These are phyloP conservation scores for Citrus mangshanensis DNA, from an alignment of 345 rosid genomes.

Conservation along the genomic window DNA sequence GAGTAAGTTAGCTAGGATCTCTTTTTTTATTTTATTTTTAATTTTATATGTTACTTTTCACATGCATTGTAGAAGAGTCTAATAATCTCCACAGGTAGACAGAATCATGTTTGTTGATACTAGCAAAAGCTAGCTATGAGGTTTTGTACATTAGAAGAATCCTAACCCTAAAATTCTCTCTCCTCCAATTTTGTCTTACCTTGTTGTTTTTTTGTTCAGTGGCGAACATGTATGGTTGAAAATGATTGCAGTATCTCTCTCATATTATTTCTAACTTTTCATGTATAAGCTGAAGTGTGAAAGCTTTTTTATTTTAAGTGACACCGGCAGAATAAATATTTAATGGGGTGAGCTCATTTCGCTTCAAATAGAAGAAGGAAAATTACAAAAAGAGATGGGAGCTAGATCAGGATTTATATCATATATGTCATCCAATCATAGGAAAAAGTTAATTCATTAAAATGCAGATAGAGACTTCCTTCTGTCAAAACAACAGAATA, in stretches of 20 bases:
- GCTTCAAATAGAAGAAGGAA: background rate
- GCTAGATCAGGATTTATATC: background rate
- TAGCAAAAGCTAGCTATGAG: background rate
- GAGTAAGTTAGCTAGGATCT: background rate
- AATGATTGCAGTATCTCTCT: constrained; percentile 19
- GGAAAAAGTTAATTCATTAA: constrained; percentile 1
- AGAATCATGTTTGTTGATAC: constrained; percentile 28
- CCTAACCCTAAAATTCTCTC: constrained; percentile 7
- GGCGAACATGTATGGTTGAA: background rate
- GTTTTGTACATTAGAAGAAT: constrained; percentile 19
- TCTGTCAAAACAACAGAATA: constrained; percentile 15
- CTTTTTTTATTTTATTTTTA: background rate
- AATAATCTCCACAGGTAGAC: constrained; percentile 30
- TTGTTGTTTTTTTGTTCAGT: constrained; percentile 19
- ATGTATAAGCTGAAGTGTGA: background rate
- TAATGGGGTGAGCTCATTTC: background rate
- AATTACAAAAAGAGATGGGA: background rate
- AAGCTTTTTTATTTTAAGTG: background rate
- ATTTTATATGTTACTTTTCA: constrained; percentile 12
- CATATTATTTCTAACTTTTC: constrained; percentile 18
- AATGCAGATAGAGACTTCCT: constrained; percentile 12
- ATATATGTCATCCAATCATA: background rate
- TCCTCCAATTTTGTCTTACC: constrained; percentile 14
- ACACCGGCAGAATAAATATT: background rate
- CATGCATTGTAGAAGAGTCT: constrained; percentile 29